Evolutionary conservation across 805 yeast species (phyloP).

Genomic region (Saccharomycopsis selenospora): DNA sequence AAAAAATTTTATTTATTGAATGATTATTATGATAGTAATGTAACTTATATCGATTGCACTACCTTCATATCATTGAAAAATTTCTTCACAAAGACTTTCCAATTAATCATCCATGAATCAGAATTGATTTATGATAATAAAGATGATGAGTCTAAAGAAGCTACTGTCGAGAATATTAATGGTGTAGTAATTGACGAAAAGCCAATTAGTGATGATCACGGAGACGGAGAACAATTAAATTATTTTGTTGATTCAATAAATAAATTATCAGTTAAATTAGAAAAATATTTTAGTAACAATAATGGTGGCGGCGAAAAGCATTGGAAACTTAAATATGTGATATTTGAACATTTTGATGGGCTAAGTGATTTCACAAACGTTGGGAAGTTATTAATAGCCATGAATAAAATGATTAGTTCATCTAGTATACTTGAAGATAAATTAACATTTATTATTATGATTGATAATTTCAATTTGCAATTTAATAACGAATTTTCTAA

Average conservation of each 20-base stretch:
- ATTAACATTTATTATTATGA: constrained; percentile 9
- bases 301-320: background rate
- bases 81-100: constrained; percentile 8
- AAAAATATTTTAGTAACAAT: background rate
- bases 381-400: background rate
- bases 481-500: constrained; percentile 24
- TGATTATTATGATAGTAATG: background rate
- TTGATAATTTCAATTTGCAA: constrained; percentile 13
- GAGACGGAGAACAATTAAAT: background rate
- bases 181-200: background rate
- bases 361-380: constrained; percentile 6
- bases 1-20: background rate
- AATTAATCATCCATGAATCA: background rate
- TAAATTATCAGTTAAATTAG: constrained; percentile 13
- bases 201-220: background rate
- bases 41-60: constrained; percentile 13
- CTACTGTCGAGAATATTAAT: background rate
- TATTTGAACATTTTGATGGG: constrained; percentile 10
- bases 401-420: constrained; percentile 7
- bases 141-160: background rate
- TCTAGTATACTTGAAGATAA: background rate
- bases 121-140: no score
- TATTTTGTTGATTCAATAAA: constrained; percentile 2
- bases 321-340: background rate
- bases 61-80: constrained; percentile 8